Evolutionary conservation across 805 yeast species (phyloP).

Genomic region (Candida easanensis): DNA sequence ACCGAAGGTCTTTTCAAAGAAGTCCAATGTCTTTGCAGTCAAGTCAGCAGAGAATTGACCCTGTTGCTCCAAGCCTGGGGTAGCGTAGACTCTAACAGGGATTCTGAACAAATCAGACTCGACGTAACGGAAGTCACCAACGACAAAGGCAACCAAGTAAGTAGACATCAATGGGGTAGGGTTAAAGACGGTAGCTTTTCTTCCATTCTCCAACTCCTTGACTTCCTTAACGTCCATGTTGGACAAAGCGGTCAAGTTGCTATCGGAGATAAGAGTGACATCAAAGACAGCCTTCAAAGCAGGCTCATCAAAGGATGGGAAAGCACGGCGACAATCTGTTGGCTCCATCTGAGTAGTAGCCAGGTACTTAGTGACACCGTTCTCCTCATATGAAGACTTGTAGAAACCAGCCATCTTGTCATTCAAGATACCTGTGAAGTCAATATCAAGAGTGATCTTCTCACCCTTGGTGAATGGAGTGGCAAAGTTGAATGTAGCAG

Average conservation of each 20-base stretch:
- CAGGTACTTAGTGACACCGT: slow-evolving; percentile 62
- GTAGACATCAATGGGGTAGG: slow-evolving; percentile 83
- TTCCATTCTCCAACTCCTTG: slow-evolving; percentile 37
- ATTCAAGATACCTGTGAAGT: slow-evolving; percentile 62
- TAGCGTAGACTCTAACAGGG: slow-evolving; percentile 78
- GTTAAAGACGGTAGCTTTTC: slow-evolving; percentile 60
- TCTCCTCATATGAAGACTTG: slow-evolving; percentile 60
- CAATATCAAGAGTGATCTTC: slow-evolving; percentile 43
- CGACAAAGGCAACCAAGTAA: slow-evolving; percentile 80
- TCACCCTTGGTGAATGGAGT: slow-evolving; percentile 37
- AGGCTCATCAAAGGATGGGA: slow-evolving; percentile 87
- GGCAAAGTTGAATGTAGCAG: slow-evolving; percentile 57
- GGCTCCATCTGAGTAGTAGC: slow-evolving; percentile 88
- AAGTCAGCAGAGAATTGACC: slow-evolving; percentile 72
- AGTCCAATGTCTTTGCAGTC: slow-evolving; percentile 71
- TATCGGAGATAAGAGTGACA: slow-evolving; percentile 56
- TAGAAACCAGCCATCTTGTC: slow-evolving; percentile 84
- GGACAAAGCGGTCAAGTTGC: slow-evolving; percentile 56
- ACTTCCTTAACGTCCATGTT: slow-evolving; percentile 65
- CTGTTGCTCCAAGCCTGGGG: slow-evolving; percentile 70
- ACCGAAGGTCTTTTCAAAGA: slow-evolving; percentile 70
- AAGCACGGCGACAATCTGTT: slow-evolving; percentile 82
- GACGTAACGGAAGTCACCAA: slow-evolving; percentile 74
- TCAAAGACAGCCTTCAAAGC: slow-evolving; percentile 73
- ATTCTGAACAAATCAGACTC: slow-evolving; percentile 64